Evolutionary conservation across 208 protist genomes (phyloP).

Genomic region (Acanthamoeba sp.): DNA sequence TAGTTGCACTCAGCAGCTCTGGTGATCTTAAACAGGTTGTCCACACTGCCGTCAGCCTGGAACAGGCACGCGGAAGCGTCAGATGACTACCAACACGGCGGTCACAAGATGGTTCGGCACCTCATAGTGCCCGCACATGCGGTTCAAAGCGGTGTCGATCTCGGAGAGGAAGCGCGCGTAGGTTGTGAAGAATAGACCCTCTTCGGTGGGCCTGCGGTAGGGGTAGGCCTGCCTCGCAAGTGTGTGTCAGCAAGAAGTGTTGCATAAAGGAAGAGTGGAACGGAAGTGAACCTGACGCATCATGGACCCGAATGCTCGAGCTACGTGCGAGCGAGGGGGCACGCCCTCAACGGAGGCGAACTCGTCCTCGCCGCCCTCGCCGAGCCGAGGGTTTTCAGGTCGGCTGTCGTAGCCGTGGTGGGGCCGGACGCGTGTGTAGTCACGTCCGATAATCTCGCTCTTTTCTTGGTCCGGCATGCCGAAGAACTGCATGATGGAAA

Average conservation of each 20-base stretch:
- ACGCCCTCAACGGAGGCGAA: conserved; percentile 1
- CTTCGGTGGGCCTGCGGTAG: conserved; percentile 5
- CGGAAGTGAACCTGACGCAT: neutral
- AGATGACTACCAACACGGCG: neutral
- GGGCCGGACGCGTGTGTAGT: conserved; percentile 3
- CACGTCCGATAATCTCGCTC: conserved; percentile 60
- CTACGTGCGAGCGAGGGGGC: neutral
- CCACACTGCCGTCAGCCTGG: conserved; percentile 64
- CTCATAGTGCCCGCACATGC: conserved; percentile 56
- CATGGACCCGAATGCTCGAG: conserved; percentile 41
- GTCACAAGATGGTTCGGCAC: neutral
- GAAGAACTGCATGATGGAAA: too few species aligned
- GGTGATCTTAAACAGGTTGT: conserved; percentile 69
- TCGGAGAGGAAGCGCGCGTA: conserved; percentile 60
- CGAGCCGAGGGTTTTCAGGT: conserved; percentile 53
- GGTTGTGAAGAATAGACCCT: conserved; percentile 60
- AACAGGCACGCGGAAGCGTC: neutral
- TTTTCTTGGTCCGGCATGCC: conserved; percentile 39
- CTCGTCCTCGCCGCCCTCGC: conserved; percentile 36
- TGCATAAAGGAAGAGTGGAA: neutral
- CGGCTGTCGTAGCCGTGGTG: conserved; percentile 57
- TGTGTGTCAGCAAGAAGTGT: too few species aligned
- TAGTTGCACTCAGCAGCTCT: conserved; percentile 61
- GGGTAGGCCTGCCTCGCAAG: neutral
- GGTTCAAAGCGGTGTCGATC: conserved; percentile 63